Evolutionary conservation across 345 rosid species (phyloP), one percentile per base, ranked within the genome.

Genomic region (Excoecaria agallocha): DNA sequence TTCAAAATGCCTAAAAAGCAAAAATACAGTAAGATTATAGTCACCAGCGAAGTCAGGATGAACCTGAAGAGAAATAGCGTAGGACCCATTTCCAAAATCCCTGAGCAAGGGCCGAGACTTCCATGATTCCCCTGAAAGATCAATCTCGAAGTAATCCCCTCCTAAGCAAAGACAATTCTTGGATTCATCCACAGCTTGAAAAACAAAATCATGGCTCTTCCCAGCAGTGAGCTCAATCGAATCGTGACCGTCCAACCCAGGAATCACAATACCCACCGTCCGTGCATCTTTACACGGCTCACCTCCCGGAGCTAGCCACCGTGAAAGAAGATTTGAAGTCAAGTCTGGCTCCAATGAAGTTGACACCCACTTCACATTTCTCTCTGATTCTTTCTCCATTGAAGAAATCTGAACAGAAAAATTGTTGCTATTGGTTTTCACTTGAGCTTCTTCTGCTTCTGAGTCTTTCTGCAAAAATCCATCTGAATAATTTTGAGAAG

Each of bases 131-230:
- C 99, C 96, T 3, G 97, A 90, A 67, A 95, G 91, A 78, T 93
- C 99, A 1, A 89, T 82, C 77, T 95, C 99, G 59, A 87, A 95
- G 80, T 90, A 91, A 81, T 95, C 99, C 6, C 99, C 98, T 6
- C 98, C 99, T 12, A 61, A 66, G 80, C 99, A 95, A 0, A 85
- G 86, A 0, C 69, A 82, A 48, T 77, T 81, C 20, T 84, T 78
- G 0, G 90, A 83, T 22, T 82, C 91, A 71, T 89, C 94, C 64
- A 89, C 48, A 0, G 96, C 94, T 69, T 84, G 88, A 56, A 95
- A 90, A 43, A 30, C 56, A 70, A 93, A 88, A 43, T 90, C 92
- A 17, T 93, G 92, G 70, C 83, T 74, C 73, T 85, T 87, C 0
- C 96, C 97, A 17, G 92, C 85, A 12, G 90, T 66, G 80, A 95